Conservation (phyloP, 2,329 filamentous ascomycete species). For the Aureobasidium sp. region DNA sequence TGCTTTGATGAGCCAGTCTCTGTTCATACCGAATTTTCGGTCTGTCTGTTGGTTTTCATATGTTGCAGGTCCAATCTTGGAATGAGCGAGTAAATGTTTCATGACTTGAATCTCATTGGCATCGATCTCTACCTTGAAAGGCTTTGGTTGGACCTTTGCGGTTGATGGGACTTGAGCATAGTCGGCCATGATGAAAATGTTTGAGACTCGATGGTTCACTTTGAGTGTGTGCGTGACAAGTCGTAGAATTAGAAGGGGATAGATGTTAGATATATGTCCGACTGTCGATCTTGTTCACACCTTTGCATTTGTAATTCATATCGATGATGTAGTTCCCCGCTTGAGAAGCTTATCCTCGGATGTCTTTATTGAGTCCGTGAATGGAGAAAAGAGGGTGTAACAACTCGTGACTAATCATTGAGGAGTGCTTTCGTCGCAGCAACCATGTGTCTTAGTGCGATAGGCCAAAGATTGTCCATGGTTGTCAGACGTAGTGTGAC, state of each 20-base stretch:
- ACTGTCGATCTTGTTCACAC: neutral
- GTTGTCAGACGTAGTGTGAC: neutral
- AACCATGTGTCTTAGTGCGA: no score
- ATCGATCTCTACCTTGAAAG: constrained; percentile 49
- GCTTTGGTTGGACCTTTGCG: constrained; percentile 40
- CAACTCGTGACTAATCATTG: no score
- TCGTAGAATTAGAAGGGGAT: neutral
- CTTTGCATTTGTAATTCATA: constrained; percentile 15
- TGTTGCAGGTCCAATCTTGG: constrained; percentile 53
- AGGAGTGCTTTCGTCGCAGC: no score
- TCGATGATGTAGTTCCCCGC: constrained; percentile 17
- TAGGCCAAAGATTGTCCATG: no score
- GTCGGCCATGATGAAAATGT: constrained; percentile 26
- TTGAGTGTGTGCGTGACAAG: neutral
- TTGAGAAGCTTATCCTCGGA: constrained; percentile 13
- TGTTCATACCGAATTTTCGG: constrained; percentile 49
- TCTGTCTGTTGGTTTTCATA: constrained; percentile 55
- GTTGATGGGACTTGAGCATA: constrained; percentile 39
- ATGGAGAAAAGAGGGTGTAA: no score
- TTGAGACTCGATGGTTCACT: neutral
- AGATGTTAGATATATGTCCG: neutral
- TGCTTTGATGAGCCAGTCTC: constrained; percentile 50
- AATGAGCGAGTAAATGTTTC: constrained; percentile 51
- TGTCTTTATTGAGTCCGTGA: neutral
- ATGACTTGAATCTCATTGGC: constrained; percentile 53